A percentile compares a stretch with the other conserved stretches of the same genome.
Conservation (phyloP, 192 early-diverging fungal species). For the Coemansia pectinata region DNA sequence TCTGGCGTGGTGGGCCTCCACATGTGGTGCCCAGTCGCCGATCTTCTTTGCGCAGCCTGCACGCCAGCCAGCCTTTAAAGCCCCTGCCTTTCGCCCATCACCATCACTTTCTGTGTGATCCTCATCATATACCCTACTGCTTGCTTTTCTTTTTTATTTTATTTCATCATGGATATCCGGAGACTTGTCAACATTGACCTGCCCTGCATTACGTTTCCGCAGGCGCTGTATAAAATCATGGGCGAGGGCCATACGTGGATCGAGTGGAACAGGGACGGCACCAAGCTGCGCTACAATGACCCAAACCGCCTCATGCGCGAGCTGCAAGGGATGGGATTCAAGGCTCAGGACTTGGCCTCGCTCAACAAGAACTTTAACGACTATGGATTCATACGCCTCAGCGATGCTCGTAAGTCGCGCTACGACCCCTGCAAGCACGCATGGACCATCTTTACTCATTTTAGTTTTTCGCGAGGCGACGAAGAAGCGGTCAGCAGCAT, state of each 20-base stretch:
- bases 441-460: slow-evolving; percentile 49
- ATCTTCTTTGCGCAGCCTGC: slow-evolving; percentile 1
- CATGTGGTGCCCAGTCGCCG: not conserved
- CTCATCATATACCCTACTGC: not conserved
- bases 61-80: not conserved
- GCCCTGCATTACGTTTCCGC: slow-evolving; percentile 47
- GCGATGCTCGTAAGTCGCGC: slow-evolving; percentile 52
- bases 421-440: slow-evolving; percentile 38
- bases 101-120: slow-evolving; percentile 2
- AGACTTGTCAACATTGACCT: slow-evolving; percentile 44
- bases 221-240: slow-evolving; percentile 48
- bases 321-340: slow-evolving; percentile 51
- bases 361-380: slow-evolving; percentile 55
- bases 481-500: slow-evolving; percentile 23
- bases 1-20: not conserved
- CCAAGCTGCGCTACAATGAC: slow-evolving; percentile 50
- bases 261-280: slow-evolving; percentile 51
- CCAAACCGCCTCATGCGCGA: slow-evolving; percentile 50
- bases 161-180: slow-evolving; percentile 37
- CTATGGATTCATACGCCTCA: slow-evolving; percentile 49
- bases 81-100: not conserved
- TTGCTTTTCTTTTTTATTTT: not conserved
- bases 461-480: slow-evolving; percentile 26
- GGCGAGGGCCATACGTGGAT: slow-evolving; percentile 44
- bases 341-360: slow-evolving; percentile 52